A percentile compares a stretch with the other conserved stretches of the same genome.
phyloP scores from a whole-genome alignment of 2,329 filamentous ascomycete genomes.

The Colletotrichum orbiculare region DNA sequence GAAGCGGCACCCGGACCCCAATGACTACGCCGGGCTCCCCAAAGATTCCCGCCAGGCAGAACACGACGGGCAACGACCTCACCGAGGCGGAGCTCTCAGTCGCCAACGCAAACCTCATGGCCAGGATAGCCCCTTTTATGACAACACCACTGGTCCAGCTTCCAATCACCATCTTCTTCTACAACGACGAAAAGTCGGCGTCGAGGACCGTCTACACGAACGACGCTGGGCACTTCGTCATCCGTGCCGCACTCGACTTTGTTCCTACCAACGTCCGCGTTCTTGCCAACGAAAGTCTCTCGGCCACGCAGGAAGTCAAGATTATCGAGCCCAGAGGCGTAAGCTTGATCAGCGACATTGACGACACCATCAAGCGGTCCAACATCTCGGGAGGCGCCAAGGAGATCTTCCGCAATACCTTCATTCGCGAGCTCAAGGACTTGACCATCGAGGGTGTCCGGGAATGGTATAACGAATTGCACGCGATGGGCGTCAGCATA shows the following conservation, averaged over 20 bases:
- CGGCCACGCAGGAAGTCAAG: slow-evolving; percentile 80
- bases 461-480: slow-evolving; percentile 87
- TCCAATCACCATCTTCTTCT: slow-evolving; percentile 94
- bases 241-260: slow-evolving; percentile 86
- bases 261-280: slow-evolving; percentile 90
- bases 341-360: slow-evolving; percentile 96
- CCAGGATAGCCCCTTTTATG: slow-evolving; percentile 88
- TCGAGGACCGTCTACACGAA: slow-evolving; percentile 88
- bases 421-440: slow-evolving; percentile 85
- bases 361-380: slow-evolving; percentile 96
- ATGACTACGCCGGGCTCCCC: slow-evolving; percentile 58
- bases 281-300: slow-evolving; percentile 85
- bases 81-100: slow-evolving; percentile 78
- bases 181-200: slow-evolving; percentile 84
- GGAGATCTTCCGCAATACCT: slow-evolving; percentile 96
- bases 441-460: slow-evolving; percentile 87
- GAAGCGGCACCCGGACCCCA: slow-evolving; percentile 49
- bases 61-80: slow-evolving; percentile 66
- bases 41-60: slow-evolving; percentile 50
- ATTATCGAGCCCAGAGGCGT: slow-evolving; percentile 83
- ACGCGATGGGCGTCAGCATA: slow-evolving; percentile 83
- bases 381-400: slow-evolving; percentile 88
- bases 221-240: slow-evolving; percentile 86
- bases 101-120: slow-evolving; percentile 90
- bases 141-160: slow-evolving; percentile 81